Percentiles rank a stretch among this genome's conserved stretches.
Conservation (phyloP, 345 rosid species). For the Trapa bicornis region DNA sequence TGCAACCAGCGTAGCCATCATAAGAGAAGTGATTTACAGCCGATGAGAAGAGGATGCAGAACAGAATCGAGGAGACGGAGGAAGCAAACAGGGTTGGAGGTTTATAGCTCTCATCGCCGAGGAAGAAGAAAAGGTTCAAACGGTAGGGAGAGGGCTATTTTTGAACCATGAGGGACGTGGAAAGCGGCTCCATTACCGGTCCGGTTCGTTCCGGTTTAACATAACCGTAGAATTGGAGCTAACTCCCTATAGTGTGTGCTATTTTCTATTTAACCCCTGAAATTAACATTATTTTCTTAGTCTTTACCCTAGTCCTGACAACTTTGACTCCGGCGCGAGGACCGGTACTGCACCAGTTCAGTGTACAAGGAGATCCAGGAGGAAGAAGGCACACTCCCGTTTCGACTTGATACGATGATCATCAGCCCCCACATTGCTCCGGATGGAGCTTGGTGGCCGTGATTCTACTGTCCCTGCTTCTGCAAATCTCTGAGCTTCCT, state of each 20-base stretch:
- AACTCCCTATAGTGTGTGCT: background rate
- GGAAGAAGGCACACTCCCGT: background rate
- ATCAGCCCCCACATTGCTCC: background rate
- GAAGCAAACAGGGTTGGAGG: constrained; percentile 9
- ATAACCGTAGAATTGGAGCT: background rate
- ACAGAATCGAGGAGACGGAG: constrained; percentile 5
- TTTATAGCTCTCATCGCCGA: constrained; percentile 14
- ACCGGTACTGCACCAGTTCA: too few relatives aligned
- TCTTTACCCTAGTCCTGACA: too few relatives aligned
- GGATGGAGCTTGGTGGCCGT: background rate
- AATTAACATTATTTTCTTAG: too few relatives aligned
- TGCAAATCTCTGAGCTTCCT: background rate
- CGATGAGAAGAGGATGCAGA: constrained; percentile 11
- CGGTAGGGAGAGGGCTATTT: background rate
- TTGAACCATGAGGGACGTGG: background rate
- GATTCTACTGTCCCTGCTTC: constrained; percentile 3
- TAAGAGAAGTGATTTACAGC: background rate
- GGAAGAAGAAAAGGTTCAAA: constrained; percentile 1
- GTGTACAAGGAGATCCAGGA: too few relatives aligned
- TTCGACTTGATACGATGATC: background rate
- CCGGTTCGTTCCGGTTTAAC: background rate
- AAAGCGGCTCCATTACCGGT: background rate
- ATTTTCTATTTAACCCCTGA: background rate
- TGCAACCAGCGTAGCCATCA: background rate
- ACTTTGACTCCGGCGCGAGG: too few relatives aligned